Base-by-base conservation (phyloP, 306 rosid species). In the Acacia confusa region DNA sequence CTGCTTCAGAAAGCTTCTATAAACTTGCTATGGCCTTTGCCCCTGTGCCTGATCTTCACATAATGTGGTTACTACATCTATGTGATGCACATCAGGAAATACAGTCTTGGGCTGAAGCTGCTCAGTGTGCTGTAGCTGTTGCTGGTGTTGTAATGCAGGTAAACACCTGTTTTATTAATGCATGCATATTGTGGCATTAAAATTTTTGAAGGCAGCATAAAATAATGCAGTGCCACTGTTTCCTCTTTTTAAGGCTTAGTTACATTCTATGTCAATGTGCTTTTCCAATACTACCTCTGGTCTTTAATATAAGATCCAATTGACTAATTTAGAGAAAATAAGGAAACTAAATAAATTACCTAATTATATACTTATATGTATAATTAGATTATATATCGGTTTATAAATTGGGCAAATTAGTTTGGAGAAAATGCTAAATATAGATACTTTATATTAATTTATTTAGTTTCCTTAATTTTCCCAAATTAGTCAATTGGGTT, bases 31-130 rank as follows among this genome's bases (percentile, higher is more conserved):
- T 92, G 98, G 98, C 99, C 57, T 95, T 95, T 85, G 97, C 99
- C 64, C 99, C 99, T 4, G 98, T 95, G 76, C 99, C 99, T 72
- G 99, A 95, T 90, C 99, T 95, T 84, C 98, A 95, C 89, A 95
- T 95, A 79, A 95, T 95, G 99, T 95, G 99, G 99, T 86, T 95
- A 84, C 93, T 95, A 63, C 99, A 95, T 89, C 86, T 95, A 41
- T 95, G 99, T 83, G 99, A 95, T 84, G 99, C 99, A 1, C 99
- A 95, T 82, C 99, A 93, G 77, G 98, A 95, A 90, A 92, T 95
- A 97, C 99, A 93, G 83, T 95, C 99, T 25, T 93, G 98, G 98
- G 99, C 98, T 15, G 99, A 95, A 90, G 94, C 99, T 82, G 99
- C 99, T 77, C 99, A 95, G 85, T 95, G 99, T 86, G 96, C 99